A percentile compares a stretch with the other conserved stretches of the same genome.
phyloP scores from a whole-genome alignment of 345 rosid genomes.

The Abelmoschus esculentus region DNA sequence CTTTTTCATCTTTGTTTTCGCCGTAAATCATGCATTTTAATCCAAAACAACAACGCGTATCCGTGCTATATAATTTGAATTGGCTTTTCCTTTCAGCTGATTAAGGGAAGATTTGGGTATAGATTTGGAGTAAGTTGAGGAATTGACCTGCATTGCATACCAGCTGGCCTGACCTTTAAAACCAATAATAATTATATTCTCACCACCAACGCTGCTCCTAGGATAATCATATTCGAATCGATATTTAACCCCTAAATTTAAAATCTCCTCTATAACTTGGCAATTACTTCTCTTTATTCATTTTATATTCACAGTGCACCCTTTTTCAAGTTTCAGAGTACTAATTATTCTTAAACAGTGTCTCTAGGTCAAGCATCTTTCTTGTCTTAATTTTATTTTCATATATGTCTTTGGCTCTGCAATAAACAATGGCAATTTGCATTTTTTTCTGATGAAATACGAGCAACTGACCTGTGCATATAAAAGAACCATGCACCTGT shows the following conservation, averaged over 20 bases:
- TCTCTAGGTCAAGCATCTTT: not conserved
- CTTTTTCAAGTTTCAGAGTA: not conserved
- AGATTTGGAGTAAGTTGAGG: not conserved
- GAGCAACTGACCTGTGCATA: conserved; percentile 1
- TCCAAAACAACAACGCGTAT: not conserved
- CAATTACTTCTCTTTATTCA: not conserved
- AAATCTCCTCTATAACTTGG: not conserved
- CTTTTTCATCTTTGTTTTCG: conserved; percentile 10
- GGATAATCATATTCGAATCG: not conserved
- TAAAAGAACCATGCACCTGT: not conserved
- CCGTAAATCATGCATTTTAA: not conserved
- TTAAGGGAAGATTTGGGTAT: not conserved
- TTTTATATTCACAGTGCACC: not conserved
- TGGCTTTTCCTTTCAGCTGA: not conserved
- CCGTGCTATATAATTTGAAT: not conserved
- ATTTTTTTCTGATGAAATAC: not conserved
- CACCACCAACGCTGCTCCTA: not conserved
- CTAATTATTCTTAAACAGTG: not conserved
- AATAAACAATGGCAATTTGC: not conserved
- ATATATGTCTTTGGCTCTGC: not conserved
- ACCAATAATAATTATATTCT: not conserved
- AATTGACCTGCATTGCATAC: not conserved
- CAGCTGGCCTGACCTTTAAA: not conserved
- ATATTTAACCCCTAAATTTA: not conserved
- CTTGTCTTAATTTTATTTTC: not conserved